Conservation (phyloP, 2,329 filamentous ascomycete genomes). For the Teratosphaeria gauchensis region DNA sequence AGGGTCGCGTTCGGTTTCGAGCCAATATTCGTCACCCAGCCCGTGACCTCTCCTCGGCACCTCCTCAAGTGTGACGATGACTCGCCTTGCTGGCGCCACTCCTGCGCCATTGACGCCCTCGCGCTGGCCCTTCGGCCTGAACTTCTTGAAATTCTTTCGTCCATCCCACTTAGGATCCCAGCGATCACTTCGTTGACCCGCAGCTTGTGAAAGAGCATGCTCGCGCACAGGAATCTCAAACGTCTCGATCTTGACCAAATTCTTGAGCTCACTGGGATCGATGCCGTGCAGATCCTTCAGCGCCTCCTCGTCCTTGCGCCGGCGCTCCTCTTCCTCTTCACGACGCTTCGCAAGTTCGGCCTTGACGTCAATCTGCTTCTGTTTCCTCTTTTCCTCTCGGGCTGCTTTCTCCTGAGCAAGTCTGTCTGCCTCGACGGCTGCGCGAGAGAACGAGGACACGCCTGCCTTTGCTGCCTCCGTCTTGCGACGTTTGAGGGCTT, state of each 20-base stretch:
- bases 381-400: constrained; percentile 14
- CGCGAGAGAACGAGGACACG: constrained; percentile 17
- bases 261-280: constrained; percentile 62
- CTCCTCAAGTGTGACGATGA: constrained; percentile 64
- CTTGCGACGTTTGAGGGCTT: constrained; percentile 68
- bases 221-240: constrained; percentile 51
- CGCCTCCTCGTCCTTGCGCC: constrained; percentile 57
- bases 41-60: constrained; percentile 62
- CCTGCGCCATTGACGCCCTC: background rate
- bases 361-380: constrained; percentile 53
- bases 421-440: constrained; percentile 5
- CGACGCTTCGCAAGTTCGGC: constrained; percentile 49
- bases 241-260: constrained; percentile 66
- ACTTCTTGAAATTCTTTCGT: constrained; percentile 91
- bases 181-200: constrained; percentile 42
- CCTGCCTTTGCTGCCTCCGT: constrained; percentile 44
- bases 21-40: constrained; percentile 68
- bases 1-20: constrained; percentile 27
- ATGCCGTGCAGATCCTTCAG: constrained; percentile 50
- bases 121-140: constrained; percentile 47
- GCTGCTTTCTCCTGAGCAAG: constrained; percentile 8
- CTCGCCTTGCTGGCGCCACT: constrained; percentile 34
- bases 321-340: constrained; percentile 41
- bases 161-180: constrained; percentile 78
- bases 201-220: constrained; percentile 20